phyloP scores from a whole-genome alignment of 2,329 filamentous ascomycete genomes.

The Pseudophaeomoniella oleicola region DNA sequence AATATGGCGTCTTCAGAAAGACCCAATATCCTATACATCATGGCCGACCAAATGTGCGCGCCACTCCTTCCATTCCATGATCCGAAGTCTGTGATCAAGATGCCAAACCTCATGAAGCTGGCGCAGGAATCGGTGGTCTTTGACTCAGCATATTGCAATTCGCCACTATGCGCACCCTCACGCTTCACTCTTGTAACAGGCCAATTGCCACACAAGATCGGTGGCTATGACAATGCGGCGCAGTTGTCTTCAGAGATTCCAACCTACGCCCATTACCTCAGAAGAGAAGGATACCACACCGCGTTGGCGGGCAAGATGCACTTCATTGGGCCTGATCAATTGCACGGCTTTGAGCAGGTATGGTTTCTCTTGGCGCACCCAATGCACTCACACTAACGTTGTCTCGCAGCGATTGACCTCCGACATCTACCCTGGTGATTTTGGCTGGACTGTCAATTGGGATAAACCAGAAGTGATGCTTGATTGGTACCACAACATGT shows the following conservation, averaged over 20 bases:
- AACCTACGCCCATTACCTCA: conserved; percentile 85
- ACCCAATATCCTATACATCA: conserved; percentile 85
- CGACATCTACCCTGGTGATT: conserved; percentile 89
- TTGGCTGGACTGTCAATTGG: conserved; percentile 93
- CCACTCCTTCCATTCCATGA: conserved; percentile 89
- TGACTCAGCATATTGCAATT: conserved; percentile 87
- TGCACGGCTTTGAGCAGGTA: conserved; percentile 71
- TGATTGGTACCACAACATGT: conserved; percentile 95
- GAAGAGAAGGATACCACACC: conserved; percentile 74
- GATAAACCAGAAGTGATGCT: conserved; percentile 64
- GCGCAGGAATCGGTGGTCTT: conserved; percentile 76
- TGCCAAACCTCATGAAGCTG: conserved; percentile 73
- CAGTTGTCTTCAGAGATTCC: conserved; percentile 72
- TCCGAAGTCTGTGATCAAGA: conserved; percentile 75
- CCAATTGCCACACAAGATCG: conserved; percentile 80
- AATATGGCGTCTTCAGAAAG: background rate
- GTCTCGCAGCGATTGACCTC: conserved; percentile 59
- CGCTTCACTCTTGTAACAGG: conserved; percentile 92
- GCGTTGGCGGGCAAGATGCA: conserved; percentile 94
- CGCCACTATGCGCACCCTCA: conserved; percentile 80
- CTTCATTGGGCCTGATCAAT: conserved; percentile 77
- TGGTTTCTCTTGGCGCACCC: background rate
- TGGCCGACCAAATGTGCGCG: conserved; percentile 90
- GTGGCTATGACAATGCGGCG: conserved; percentile 80
- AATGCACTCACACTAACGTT: background rate